Percentiles rank a stretch among this genome's conserved stretches.
These are phyloP conservation scores for Taphrina deformans DNA, from an alignment of 1,139 yeast species.

Conservation along the genomic window DNA sequence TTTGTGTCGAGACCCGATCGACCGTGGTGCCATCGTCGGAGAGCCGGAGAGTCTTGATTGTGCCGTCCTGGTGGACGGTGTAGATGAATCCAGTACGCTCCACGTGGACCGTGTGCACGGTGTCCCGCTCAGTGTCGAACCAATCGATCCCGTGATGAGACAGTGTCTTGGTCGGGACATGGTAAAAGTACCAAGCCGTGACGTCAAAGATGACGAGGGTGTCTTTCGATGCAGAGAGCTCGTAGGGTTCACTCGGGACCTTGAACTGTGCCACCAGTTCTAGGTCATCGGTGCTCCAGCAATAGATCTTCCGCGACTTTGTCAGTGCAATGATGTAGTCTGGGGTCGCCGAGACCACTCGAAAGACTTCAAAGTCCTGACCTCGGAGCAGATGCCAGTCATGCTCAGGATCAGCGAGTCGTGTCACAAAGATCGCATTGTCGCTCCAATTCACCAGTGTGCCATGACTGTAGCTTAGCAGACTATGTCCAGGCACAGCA, in stretches of 20 bases:
- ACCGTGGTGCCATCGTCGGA: not conserved
- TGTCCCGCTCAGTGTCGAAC: not conserved
- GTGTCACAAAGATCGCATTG: not conserved
- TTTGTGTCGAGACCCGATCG: not conserved
- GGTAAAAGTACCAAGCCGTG: not conserved
- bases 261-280: not conserved
- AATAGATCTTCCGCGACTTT: not conserved
- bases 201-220: not conserved
- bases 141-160: not conserved
- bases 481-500: not conserved
- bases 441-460: not conserved
- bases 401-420: not conserved
- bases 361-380: not conserved
- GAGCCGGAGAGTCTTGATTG: not conserved
- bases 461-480: not conserved
- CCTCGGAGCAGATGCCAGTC: not conserved
- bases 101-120: not conserved
- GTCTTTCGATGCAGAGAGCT: not conserved
- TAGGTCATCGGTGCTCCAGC: not conserved
- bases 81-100: constrained; percentile 5
- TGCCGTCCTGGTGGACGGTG: not conserved
- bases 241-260: not conserved
- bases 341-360: not conserved
- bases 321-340: not conserved
- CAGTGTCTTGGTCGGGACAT: constrained; percentile 7